Percentiles rank a stretch among this genome's conserved stretches.
Evolutionary conservation across 176 grass and related monocot species (phyloP).

Genomic region (Poa pratensis): DNA sequence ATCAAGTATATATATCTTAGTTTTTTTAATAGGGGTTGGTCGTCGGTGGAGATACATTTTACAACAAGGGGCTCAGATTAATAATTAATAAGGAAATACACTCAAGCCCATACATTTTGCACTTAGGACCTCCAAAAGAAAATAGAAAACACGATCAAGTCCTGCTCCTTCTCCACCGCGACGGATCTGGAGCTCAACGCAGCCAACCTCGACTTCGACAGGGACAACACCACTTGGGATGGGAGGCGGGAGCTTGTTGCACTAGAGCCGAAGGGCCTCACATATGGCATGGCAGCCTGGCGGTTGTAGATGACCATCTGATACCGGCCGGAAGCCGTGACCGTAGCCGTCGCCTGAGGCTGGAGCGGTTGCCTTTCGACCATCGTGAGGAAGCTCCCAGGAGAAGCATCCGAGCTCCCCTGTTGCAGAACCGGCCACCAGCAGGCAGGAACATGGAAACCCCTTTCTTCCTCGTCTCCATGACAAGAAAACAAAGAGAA

Average conservation of each 20-base stretch:
- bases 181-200: not conserved
- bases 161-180: not conserved
- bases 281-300: not conserved
- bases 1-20: not conserved
- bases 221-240: not conserved
- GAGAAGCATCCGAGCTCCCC: not conserved
- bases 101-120: too few relatives aligned
- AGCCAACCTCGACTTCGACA: not conserved
- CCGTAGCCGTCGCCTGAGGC: not conserved
- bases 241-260: not conserved
- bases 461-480: not conserved
- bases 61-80: too few relatives aligned
- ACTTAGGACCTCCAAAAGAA: not conserved
- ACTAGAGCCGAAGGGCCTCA: not conserved
- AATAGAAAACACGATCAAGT: not conserved
- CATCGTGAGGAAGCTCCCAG: not conserved
- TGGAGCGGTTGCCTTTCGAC: not conserved
- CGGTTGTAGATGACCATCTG: not conserved
- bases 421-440: not conserved
- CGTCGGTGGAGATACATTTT: too few relatives aligned
- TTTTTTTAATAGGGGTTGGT: not conserved
- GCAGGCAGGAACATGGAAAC: not conserved
- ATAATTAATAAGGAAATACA: too few relatives aligned
- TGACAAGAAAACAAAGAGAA: not conserved
- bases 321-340: not conserved